phyloP scores from a whole-genome alignment of 106 monocot species.

The Acorus gramineus region DNA sequence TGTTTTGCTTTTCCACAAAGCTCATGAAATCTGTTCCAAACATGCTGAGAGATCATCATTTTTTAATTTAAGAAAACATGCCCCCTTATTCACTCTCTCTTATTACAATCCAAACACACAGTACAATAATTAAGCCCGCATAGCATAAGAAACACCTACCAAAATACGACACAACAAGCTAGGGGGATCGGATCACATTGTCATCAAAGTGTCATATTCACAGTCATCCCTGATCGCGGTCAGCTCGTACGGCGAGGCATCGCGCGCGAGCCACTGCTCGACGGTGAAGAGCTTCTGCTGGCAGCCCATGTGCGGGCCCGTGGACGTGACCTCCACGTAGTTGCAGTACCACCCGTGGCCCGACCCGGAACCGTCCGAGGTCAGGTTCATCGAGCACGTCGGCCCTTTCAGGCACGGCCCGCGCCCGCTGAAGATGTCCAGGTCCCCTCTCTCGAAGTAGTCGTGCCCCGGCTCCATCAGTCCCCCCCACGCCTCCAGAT shows the following conservation, averaged over 20 bases:
- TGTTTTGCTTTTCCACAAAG: too few species aligned
- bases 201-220: not conserved
- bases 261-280: constrained; percentile 84
- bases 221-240: constrained; percentile 41
- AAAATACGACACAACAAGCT: too few species aligned
- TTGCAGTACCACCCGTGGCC: constrained; percentile 96
- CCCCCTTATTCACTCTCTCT: too few species aligned
- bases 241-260: constrained; percentile 46
- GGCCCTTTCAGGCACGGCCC: constrained; percentile 46
- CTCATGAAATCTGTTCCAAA: too few species aligned
- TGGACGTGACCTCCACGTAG: constrained; percentile 85
- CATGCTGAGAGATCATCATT: too few species aligned
- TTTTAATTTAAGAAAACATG: too few species aligned
- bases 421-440: constrained; percentile 74
- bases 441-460: constrained; percentile 89
- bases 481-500: constrained; percentile 67
- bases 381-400: constrained; percentile 63
- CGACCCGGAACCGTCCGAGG: constrained; percentile 60
- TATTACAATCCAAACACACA: too few species aligned
- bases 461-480: constrained; percentile 56
- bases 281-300: constrained; percentile 55
- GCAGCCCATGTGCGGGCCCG: constrained; percentile 69
- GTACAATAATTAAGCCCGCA: too few species aligned
- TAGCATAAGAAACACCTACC: too few species aligned
- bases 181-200: too few species aligned